These are phyloP conservation scores for Rhodotorula diobovata DNA, from an alignment of 768 basidiomycete species.

Conservation along the genomic window DNA sequence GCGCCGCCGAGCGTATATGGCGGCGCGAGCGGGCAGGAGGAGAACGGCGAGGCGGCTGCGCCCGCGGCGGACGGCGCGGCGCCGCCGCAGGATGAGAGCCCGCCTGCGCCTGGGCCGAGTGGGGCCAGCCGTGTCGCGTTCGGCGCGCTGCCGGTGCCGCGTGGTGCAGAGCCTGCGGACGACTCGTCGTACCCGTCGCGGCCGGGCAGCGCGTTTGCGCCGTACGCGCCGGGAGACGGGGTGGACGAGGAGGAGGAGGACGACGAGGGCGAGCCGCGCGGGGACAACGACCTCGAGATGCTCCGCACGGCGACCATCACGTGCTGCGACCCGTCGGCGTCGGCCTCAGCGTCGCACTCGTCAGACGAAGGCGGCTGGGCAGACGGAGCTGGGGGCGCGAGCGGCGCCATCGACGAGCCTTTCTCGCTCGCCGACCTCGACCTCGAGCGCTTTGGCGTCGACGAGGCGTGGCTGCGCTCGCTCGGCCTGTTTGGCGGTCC, in stretches of 20 bases:
- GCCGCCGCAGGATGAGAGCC: background rate
- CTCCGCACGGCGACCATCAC: constrained; percentile 15
- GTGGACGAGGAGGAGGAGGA: background rate
- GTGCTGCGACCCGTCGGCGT: background rate
- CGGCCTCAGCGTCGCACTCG: background rate
- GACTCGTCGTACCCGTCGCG: no score
- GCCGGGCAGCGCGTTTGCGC: background rate
- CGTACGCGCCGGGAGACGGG: background rate
- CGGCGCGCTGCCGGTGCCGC: no score
- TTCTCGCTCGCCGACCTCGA: constrained; percentile 13
- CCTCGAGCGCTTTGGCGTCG: constrained; percentile 27
- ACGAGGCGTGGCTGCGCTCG: constrained; percentile 19
- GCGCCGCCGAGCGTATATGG: background rate
- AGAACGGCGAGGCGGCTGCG: no score
- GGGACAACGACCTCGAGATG: constrained; percentile 10
- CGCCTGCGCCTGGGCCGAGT: background rate
- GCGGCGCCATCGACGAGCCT: background rate
- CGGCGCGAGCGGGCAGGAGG: background rate
- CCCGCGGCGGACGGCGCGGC: background rate
- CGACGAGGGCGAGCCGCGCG: background rate
- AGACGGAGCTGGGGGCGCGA: background rate
- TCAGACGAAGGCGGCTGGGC: background rate
- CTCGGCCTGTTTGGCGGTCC: background rate
- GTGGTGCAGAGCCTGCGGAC: no score
- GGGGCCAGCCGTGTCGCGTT: no score